Evolutionary conservation across 495 filamentous ascomycete species (phyloP), one percentile per base, ranked within the genome.

Genomic region (Aspergillus homomorphus): DNA sequence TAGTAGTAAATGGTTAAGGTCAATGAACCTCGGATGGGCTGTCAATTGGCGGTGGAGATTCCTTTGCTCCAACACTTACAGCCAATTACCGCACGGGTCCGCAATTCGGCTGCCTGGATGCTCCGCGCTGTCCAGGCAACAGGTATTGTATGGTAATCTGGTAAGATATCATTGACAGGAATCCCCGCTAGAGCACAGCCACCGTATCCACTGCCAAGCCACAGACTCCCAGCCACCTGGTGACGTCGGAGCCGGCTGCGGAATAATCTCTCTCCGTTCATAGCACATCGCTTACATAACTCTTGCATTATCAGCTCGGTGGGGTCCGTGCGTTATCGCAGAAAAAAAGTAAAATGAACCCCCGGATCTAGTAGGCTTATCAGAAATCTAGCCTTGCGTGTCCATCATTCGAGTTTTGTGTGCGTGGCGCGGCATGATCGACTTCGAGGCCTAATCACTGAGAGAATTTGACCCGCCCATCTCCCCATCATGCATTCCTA

Each of bases 401-500:
- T 38, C 10, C 8, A 38, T 38, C 15, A 38, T 38, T 12, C 10
- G 2, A 5, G 8, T 12, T 10, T 38, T 38, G 33, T 12, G 33
- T 38, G 33, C 15, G 2, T 38, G 15, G 10, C 15, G 33, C 12
- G 33, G 33, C 4, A 38, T 12, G 33, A 12, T 38, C 10, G 33
- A 14, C 4, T 14, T 14, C 10, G 10, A 12, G 15, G 15, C 2
- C 15, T 38, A 12, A 38, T 38, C 12, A 7, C 15, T 38, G 6
- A 38, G 33, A 38, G 10, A 38, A 12, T 12, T 38, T 38, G 2
- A 2, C 33, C 23, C 41, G 22, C 41, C 41, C 22, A 28, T 19
- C 41, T 23, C 4, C 20, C 3, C 53, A 67, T 22, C 30, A 77
- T 80, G 76, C 71, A 77, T 62, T 75, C 76, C 10, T 76, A 80